Percentiles rank a stretch among this genome's conserved stretches.
These are phyloP conservation scores for Coemansia sp. DNA, from an alignment of 192 early-diverging fungal species.

Conservation along the genomic window DNA sequence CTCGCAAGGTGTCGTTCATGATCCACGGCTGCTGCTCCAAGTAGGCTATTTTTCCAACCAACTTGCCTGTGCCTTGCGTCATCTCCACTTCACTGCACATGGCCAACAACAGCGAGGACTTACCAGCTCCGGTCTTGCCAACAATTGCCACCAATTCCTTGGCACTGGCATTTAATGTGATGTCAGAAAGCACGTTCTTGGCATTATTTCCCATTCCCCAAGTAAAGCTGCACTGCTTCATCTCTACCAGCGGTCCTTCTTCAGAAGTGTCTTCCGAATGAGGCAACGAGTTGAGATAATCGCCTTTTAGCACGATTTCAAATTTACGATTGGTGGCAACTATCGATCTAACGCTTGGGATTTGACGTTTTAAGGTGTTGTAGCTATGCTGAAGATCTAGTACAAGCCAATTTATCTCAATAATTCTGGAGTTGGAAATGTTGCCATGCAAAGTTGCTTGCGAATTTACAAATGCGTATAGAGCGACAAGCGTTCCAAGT, in stretches of 20 bases:
- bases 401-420: slow-evolving; percentile 17
- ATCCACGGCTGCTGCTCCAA: slow-evolving; percentile 32
- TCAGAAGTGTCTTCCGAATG: background rate
- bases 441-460: background rate
- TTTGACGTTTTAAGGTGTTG: background rate
- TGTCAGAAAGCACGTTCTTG: slow-evolving; percentile 6
- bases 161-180: slow-evolving; percentile 4
- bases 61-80: slow-evolving; percentile 29
- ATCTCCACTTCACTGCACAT: slow-evolving; percentile 60
- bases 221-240: slow-evolving; percentile 23
- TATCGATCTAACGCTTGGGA: background rate
- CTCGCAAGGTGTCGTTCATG: slow-evolving; percentile 63
- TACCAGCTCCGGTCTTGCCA: slow-evolving; percentile 65
- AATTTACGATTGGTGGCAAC: background rate
- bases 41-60: slow-evolving; percentile 26
- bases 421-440: slow-evolving; percentile 26
- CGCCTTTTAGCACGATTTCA: slow-evolving; percentile 23
- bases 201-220: background rate
- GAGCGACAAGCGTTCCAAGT: background rate
- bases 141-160: slow-evolving; percentile 61
- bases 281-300: slow-evolving; percentile 22
- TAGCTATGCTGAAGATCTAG: background rate
- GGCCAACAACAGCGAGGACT: slow-evolving; percentile 64
- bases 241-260: background rate
- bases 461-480: slow-evolving; percentile 6